Base-by-base conservation (phyloP, 2,329 filamentous ascomycete genomes). In the Fusarium austroafricanum region DNA sequence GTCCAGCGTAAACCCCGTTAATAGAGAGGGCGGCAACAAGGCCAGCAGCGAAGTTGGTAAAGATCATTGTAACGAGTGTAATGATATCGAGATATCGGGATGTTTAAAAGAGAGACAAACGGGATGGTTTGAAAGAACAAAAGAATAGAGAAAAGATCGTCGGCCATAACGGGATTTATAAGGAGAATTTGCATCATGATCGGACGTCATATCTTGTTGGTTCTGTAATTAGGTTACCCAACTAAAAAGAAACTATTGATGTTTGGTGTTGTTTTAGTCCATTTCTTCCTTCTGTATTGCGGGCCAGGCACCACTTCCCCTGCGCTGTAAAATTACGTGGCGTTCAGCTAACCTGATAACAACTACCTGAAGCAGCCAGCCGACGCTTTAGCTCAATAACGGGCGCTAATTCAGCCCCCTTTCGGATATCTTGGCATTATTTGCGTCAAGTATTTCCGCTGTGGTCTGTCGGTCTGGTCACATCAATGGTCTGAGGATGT, bases 11-110 rank as follows among this genome's bases (percentile, higher is more conserved):
- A 1, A 60, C 55, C 6, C 20, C 40, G 0, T n/a, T 31, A 17
- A 62, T 26, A 2, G 47, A 43, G 23, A 54, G 37, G 11, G 50
- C n/a, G 31, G 44, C n/a, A 39, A 62, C 35, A 6, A 50, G 37
- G 55, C 47, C 55, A 6, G 29, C 29, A 11, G 51, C 10, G 2
- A 59, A 28, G 12, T 33, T 49, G 15, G 37, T 33, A 10, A 56
- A 44, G 9, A 62, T 40, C 59, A 62, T 60, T 1, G 3, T 49
- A 55, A 21, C 38, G 53, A 57, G 28, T 26, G 57, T 37, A 4
- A 20, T 28, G 45, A 54, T 54, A 53, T 12, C 39, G 1, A 37
- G 23, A 54, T 54, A 54, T 54, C 51, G 17, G 4, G 9, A 8
- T n/a, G 29, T 31, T 11, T 47, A 49, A 52, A 55, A 5, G 37